These are phyloP conservation scores for Ceratocystis papillata DNA, from an alignment of 2,329 filamentous ascomycete genomes.

Conservation along the genomic window DNA sequence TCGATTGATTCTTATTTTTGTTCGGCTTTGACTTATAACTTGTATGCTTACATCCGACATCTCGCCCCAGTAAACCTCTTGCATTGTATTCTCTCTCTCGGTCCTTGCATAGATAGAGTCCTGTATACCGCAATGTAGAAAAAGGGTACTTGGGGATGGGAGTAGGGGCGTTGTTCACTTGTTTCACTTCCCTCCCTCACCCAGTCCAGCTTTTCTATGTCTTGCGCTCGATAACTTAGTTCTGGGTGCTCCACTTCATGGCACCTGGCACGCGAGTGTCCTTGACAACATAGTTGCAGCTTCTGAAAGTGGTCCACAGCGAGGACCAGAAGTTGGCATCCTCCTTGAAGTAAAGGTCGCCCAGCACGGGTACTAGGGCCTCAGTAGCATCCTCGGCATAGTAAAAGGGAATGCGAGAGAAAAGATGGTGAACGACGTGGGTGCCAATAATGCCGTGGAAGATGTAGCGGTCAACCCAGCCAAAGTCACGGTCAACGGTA, in stretches of 20 bases:
- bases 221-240: not conserved
- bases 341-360: conserved; percentile 42
- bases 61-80: not conserved
- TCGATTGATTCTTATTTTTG: not conserved
- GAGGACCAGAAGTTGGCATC: conserved; percentile 35
- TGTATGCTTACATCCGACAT: not conserved
- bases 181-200: no score
- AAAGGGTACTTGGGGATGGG: not conserved
- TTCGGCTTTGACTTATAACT: not conserved
- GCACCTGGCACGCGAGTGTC: conserved; percentile 23
- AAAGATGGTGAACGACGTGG: conserved; percentile 53
- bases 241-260: conserved; percentile 24
- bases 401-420: conserved; percentile 40
- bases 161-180: no score
- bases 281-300: conserved; percentile 39
- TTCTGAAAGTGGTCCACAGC: conserved; percentile 38
- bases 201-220: not conserved
- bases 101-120: not conserved
- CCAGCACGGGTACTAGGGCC: conserved; percentile 46
- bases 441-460: conserved; percentile 57
- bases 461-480: conserved; percentile 52
- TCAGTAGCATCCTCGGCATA: conserved; percentile 48
- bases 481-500: conserved; percentile 54
- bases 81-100: not conserved
- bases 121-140: not conserved